Base-by-base conservation (phyloP, 2,329 filamentous ascomycete genomes). In the Ophiostoma sp. region DNA sequence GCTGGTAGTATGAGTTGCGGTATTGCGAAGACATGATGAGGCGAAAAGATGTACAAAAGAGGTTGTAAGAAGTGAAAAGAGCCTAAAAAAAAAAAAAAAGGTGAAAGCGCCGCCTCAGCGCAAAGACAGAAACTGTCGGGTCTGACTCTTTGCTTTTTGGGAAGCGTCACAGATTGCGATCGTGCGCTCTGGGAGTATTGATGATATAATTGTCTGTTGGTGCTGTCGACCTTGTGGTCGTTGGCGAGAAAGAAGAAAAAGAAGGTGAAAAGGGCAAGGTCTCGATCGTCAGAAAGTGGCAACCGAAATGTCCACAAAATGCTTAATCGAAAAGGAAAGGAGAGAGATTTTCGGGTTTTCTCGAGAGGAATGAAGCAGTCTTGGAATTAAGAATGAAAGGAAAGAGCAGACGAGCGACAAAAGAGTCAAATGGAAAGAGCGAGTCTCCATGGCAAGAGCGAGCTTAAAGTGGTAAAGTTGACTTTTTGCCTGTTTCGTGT, bases 1-100 rank as follows among this genome's bases (percentile, higher is more conserved):
- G 78, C 75, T 80, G 79, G 82, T 87, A 86, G 80, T 88, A 84
- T 69, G 87, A 88, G 80, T 84, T 87, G 82, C 86, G 87, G 77
- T 86, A 85, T 77, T 87, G 85, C 74, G 85, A 85, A 50, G 61
- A 69, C 72, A 73, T 70, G n/a, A 48, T 73, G 70, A 17, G 69
- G 39, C 22, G 31, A 19, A 28, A 8, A 1, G 2, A 42, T 5
- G 19, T 9, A 9, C 33, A 2, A 25, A 28, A 28, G 11, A 22
- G 22, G n/a, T 2, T 15, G 36, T 19, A n/a, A 22, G 33, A 36
- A 59, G 28, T 42, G 48, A 72, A 22, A 52, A 19, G 63, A 71
- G 52, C 39, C n/a, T 17, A n/a, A 55, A 66, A 19, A n/a, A 9
- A 45, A 15, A 45, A 11, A n/a, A 15, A 69, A 61, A 25, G 33